phyloP scores from a whole-genome alignment of 345 rosid species.

The Heritiera fomes region DNA sequence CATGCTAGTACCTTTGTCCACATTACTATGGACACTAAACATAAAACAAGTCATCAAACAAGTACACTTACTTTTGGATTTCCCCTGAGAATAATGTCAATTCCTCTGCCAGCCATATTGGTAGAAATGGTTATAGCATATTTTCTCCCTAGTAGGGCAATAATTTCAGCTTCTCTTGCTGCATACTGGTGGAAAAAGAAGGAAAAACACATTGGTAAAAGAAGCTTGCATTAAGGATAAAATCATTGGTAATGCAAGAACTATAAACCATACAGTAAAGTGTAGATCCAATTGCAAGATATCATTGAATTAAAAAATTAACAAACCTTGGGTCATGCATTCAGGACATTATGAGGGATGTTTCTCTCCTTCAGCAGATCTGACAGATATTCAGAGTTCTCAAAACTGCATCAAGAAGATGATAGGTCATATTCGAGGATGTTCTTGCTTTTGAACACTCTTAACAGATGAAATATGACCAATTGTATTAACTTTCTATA shows the following conservation, averaged over 20 bases:
- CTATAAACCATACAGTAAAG: constrained; percentile 4
- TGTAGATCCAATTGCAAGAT: neutral
- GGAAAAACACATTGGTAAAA: constrained; percentile 14
- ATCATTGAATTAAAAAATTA: constrained; percentile 14
- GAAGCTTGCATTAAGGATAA: constrained; percentile 2
- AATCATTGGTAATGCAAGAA: neutral
- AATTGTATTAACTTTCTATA: neutral
- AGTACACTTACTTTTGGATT: constrained; percentile 70
- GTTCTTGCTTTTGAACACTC: constrained; percentile 17
- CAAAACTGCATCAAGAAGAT: constrained; percentile 69
- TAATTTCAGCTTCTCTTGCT: constrained; percentile 88
- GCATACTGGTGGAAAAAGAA: constrained; percentile 62
- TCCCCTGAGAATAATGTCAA: constrained; percentile 95
- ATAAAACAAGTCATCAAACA: constrained; percentile 13
- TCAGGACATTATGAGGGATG: constrained; percentile 89
- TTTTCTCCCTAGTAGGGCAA: constrained; percentile 93
- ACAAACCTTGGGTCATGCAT: constrained; percentile 92
- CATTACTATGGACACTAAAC: neutral
- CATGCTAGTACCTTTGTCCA: neutral
- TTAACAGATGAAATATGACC: constrained; percentile 10
- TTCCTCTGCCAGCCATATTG: constrained; percentile 99
- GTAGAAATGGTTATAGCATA: constrained; percentile 94
- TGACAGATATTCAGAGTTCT: constrained; percentile 89
- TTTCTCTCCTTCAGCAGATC: constrained; percentile 74
- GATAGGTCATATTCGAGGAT: constrained; percentile 9